Percentiles rank a stretch among this genome's conserved stretches.
phyloP scores from a whole-genome alignment of 495 filamentous ascomycete species.

The Annulohypoxylon bovei region DNA sequence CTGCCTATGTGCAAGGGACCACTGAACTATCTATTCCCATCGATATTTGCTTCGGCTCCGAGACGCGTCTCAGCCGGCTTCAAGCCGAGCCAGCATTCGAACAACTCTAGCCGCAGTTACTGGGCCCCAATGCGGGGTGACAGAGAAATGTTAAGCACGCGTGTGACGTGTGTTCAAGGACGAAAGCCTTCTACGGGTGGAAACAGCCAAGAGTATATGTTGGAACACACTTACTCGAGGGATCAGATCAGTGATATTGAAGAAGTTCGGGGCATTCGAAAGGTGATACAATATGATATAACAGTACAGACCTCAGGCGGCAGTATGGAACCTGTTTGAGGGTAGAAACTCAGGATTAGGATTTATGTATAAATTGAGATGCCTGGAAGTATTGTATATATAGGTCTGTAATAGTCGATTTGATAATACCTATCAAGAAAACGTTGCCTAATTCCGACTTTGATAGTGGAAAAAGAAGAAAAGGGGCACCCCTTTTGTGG shows the following conservation, averaged over 20 bases:
- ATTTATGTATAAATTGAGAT: background rate
- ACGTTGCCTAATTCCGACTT: too few species aligned
- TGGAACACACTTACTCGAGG: slow-evolving; percentile 16
- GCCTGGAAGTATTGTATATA: background rate
- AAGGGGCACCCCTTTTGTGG: background rate
- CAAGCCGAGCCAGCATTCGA: slow-evolving; percentile 21
- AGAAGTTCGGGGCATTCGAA: slow-evolving; percentile 35
- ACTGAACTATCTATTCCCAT: slow-evolving; percentile 38
- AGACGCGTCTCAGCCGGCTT: slow-evolving; percentile 17
- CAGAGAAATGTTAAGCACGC: slow-evolving; percentile 33
- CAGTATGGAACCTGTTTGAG: slow-evolving; percentile 18
- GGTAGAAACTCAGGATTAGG: background rate
- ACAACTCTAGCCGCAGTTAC: slow-evolving; percentile 23
- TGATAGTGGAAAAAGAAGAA: background rate
- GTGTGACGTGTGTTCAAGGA: slow-evolving; percentile 34
- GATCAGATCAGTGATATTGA: slow-evolving; percentile 24
- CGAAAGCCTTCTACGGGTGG: slow-evolving; percentile 2
- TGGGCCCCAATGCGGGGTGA: slow-evolving; percentile 34
- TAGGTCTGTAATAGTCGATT: too few species aligned
- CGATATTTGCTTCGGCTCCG: slow-evolving; percentile 21
- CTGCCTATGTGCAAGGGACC: slow-evolving; percentile 50
- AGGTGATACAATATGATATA: slow-evolving; percentile 40
- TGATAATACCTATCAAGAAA: too few species aligned
- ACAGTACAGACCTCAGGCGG: slow-evolving; percentile 27
- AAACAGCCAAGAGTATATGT: slow-evolving; percentile 36